Base-by-base conservation (phyloP, 2,329 filamentous ascomycete genomes). In the Dendrostoma leiphaemia region DNA sequence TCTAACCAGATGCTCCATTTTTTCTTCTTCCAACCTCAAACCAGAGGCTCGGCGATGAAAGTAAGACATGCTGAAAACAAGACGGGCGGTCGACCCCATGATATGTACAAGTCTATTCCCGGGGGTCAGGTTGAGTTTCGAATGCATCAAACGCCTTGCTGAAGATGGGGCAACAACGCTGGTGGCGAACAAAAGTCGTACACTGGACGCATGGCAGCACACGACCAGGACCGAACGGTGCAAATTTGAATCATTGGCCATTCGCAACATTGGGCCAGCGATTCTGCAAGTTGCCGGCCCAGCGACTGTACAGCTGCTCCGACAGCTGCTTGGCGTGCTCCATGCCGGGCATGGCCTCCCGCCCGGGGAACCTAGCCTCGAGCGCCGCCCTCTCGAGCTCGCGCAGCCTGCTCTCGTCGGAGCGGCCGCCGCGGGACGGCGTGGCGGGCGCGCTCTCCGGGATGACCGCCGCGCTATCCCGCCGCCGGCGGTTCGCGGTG, bases 251-350 rank as follows among this genome's bases (percentile, higher is more conserved):
- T 64, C 55, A 74, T 17, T 52, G 53, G 1, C 57, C 59, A n/a
- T 37, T 44, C 15, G 61, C 59, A 23, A 73, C 60, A 4, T 73
- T 74, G 3, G 79, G 79, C 88, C 88, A 92, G 53, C 88, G 78
- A 51, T 83, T 80, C 60, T 86, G 85, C 63, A 97, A 74, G 2
- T 91, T 91, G 55, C 95, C 90, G 3, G 87, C 85, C 94, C 94
- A 99, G 40, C 93, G 83, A 15, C 86, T 84, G 72, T 97, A 97
- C 19, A 99, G 81, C 19, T 96, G 90, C 68, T 97, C 91, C 1
- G 90, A 90, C 34, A 97, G 78, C 67, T 96, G 85, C 66, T 91
- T 90, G 61, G 88, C 89, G 71, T 97, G 93, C 70, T 97, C 92
- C 90, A 97, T 93, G 2, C 91, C 93, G 1, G 85, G 81, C 44